These are phyloP conservation scores for Centrapalus pauciflorus DNA, from an alignment of 129 eudicot genomes.

Conservation along the genomic window DNA sequence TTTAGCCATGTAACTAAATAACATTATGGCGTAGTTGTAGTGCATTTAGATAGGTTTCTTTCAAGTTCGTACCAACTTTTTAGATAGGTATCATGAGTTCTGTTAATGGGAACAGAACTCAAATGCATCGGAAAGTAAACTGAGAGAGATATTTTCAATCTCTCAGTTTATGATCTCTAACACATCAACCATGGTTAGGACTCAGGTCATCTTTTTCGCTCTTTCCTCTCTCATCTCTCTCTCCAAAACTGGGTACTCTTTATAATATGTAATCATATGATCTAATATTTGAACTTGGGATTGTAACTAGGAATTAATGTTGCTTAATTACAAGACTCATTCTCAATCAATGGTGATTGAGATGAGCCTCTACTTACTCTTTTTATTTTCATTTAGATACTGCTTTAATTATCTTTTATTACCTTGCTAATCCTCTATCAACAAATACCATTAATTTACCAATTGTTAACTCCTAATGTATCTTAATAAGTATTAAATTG, in stretches of 20 bases:
- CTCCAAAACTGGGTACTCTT: slow-evolving; percentile 33
- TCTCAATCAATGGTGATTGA: slow-evolving; percentile 38
- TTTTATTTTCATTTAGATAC: slow-evolving; percentile 19
- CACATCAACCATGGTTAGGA: slow-evolving; percentile 96
- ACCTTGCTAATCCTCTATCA: slow-evolving; percentile 7
- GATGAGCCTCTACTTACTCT: slow-evolving; percentile 37
- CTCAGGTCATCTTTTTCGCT: slow-evolving; percentile 53
- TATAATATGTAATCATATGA: slow-evolving; percentile 38
- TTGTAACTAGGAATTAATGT: slow-evolving; percentile 53
- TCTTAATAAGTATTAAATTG: background rate
- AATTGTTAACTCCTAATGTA: background rate
- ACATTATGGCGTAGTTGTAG: slow-evolving; percentile 30
- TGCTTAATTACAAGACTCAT: slow-evolving; percentile 33
- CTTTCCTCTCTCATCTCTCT: background rate
- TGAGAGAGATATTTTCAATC: slow-evolving; percentile 61
- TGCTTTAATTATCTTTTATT: slow-evolving; percentile 15
- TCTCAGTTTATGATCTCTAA: slow-evolving; percentile 54
- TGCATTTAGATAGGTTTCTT: slow-evolving; percentile 24
- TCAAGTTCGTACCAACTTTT: slow-evolving; percentile 27
- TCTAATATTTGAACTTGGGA: slow-evolving; percentile 34
- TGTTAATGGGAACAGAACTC: slow-evolving; percentile 55
- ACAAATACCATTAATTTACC: background rate
- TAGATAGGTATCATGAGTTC: slow-evolving; percentile 44
- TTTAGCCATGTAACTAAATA: slow-evolving; percentile 45
- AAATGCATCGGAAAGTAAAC: slow-evolving; percentile 60